phyloP scores from a whole-genome alignment of 148 eudicot genomes.

The Rhododendron simsii region DNA sequence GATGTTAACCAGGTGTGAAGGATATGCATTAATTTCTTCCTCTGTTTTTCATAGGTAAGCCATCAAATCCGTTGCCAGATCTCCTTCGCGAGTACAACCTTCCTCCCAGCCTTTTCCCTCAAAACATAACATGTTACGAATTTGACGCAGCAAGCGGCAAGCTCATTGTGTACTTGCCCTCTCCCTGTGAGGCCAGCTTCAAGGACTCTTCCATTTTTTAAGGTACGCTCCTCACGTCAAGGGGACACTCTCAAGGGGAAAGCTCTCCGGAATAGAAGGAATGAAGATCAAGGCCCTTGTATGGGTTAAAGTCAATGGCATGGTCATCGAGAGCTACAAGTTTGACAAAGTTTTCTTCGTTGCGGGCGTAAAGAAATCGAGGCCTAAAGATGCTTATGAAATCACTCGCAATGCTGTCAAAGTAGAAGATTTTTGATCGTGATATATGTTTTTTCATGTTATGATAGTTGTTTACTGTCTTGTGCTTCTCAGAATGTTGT shows the following conservation, averaged over 20 bases:
- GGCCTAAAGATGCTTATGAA: slow-evolving; percentile 63
- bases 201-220: slow-evolving; percentile 65
- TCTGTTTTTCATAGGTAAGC: slow-evolving; percentile 45
- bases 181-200: slow-evolving; percentile 67
- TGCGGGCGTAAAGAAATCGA: slow-evolving; percentile 79
- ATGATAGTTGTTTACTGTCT: background rate
- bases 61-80: slow-evolving; percentile 56
- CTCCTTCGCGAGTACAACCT: slow-evolving; percentile 72
- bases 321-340: slow-evolving; percentile 61
- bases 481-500: background rate
- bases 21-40: background rate
- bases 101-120: slow-evolving; percentile 70
- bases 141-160: slow-evolving; percentile 59
- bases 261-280: slow-evolving; percentile 74
- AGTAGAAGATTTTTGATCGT: slow-evolving; percentile 48
- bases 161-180: slow-evolving; percentile 65
- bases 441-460: background rate
- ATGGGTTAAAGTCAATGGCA: slow-evolving; percentile 74
- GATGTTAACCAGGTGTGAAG: background rate
- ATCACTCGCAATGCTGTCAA: slow-evolving; percentile 50
- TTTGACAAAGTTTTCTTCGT: slow-evolving; percentile 77
- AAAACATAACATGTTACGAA: slow-evolving; percentile 65
- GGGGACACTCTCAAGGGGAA: slow-evolving; percentile 64
- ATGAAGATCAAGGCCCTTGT: slow-evolving; percentile 85
- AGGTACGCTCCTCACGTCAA: slow-evolving; percentile 69